These are phyloP conservation scores for Scutellaria baicalensis DNA, from an alignment of 257 asterid species.

Conservation along the genomic window DNA sequence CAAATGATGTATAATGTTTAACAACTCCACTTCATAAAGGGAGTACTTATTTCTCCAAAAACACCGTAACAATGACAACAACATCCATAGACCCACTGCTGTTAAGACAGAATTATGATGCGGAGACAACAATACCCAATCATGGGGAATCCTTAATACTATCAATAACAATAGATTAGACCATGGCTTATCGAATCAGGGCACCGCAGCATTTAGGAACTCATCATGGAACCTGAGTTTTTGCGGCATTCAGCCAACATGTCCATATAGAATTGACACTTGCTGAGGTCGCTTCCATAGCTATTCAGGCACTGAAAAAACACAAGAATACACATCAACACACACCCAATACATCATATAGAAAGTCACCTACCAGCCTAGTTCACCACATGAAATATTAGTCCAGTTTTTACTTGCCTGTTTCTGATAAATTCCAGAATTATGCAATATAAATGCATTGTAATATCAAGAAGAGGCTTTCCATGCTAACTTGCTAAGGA, in stretches of 20 bases:
- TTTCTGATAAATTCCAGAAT: neutral
- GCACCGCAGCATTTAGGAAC: slow-evolving; percentile 17
- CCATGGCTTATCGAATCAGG: neutral
- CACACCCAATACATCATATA: neutral
- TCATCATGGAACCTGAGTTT: slow-evolving; percentile 57
- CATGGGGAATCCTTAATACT: too few relatives aligned
- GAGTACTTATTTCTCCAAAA: too few relatives aligned
- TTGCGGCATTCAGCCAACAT: slow-evolving; percentile 73
- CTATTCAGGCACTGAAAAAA: slow-evolving; percentile 62
- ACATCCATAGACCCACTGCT: too few relatives aligned
- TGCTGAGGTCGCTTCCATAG: slow-evolving; percentile 65
- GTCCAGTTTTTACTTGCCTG: neutral
- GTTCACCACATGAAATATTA: neutral
- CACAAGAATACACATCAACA: neutral
- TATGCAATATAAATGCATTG: neutral
- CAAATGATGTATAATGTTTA: too few relatives aligned
- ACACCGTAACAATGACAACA: too few relatives aligned
- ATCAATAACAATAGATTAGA: neutral
- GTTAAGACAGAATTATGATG: too few relatives aligned
- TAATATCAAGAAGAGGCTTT: neutral
- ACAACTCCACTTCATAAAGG: too few relatives aligned
- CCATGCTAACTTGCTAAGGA: neutral
- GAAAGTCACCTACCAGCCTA: neutral
- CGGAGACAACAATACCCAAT: too few relatives aligned
- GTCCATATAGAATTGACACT: slow-evolving; percentile 87